Base-by-base conservation (phyloP, 768 basidiomycete genomes). In the Suillus occidentalis region DNA sequence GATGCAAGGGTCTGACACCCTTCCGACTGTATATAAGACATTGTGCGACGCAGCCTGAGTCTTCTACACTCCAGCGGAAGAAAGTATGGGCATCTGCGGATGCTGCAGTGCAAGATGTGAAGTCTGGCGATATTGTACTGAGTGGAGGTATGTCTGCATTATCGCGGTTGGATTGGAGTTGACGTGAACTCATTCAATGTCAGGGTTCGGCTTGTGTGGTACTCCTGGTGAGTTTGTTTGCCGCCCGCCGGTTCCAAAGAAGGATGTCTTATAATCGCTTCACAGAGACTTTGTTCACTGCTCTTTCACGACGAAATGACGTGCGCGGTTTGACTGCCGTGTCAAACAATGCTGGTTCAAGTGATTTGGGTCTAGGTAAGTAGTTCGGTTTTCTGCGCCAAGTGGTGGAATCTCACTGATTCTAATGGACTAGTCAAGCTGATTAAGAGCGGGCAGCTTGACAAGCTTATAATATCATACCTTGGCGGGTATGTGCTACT, bases 181-280 rank as follows among this genome's bases (percentile, higher is more conserved):
- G 53, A 25, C 25, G 20, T 12, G 14, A 34, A 16, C 3, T 31
- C 25, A 42, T 50, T 45, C 25, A 56, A 39, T 66, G 5, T 8
- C 68, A 92, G 91, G 92, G 22, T 94, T 95, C 72, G 92, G 93
- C 39, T 78, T 91, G 55, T 91, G 91, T 71, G 92, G 93, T 31
- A 91, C 92, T 61, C 91, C 92, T 69, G 89, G 90, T 90, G 56
- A 49, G 78, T 70, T 56, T 22, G 14, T 36, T 28, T 28, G 28
- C 28, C 14, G 18, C 40, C 14, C 12, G 20, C 39, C 6, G 20
- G 18, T 31, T 20, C n/a, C 18, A 31, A 59, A 31, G 25, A 28
- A 20, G 25, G 18, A 20, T 42, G 25, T 40, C 5, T 59, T 12
- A 43, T 39, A 45, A 43, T 42, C 22, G 49, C 56, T n/a, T 2